A percentile compares a stretch with the other conserved stretches of the same genome.
phyloP scores from a whole-genome alignment of 2,329 filamentous ascomycete species.

The Nothomitra cinnamomea region DNA sequence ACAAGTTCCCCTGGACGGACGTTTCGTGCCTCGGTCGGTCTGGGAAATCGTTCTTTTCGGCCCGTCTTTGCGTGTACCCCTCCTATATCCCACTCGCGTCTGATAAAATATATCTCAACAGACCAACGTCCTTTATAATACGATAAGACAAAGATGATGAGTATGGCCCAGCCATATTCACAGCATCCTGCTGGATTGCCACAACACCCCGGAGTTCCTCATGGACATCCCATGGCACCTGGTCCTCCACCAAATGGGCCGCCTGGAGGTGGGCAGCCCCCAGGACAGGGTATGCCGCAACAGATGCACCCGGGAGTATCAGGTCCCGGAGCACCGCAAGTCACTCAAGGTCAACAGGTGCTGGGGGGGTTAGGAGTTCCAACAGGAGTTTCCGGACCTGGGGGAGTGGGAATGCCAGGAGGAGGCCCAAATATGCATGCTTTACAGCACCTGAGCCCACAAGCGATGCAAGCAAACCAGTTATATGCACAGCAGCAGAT shows the following conservation, averaged over 20 bases:
- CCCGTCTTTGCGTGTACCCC: not conserved
- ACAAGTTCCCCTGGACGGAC: not conserved
- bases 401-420: slow-evolving; percentile 5
- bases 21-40: not conserved
- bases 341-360: slow-evolving; percentile 52
- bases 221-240: slow-evolving; percentile 43
- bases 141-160: slow-evolving; percentile 32
- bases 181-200: slow-evolving; percentile 54
- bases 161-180: slow-evolving; percentile 47
- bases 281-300: slow-evolving; percentile 42
- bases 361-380: slow-evolving; percentile 63
- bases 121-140: not conserved
- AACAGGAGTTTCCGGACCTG: slow-evolving; percentile 33
- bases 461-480: slow-evolving; percentile 30
- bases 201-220: slow-evolving; percentile 50
- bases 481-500: slow-evolving; percentile 33
- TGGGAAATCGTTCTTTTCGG: not conserved
- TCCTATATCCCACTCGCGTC: not conserved
- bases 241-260: slow-evolving; percentile 55
- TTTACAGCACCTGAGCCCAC: slow-evolving; percentile 52
- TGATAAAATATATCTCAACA: no score
- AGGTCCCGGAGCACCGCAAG: slow-evolving; percentile 50
- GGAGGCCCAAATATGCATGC: slow-evolving; percentile 45
- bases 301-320: slow-evolving; percentile 61
- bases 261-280: slow-evolving; percentile 40